Conservation (phyloP, 2,329 filamentous ascomycete species). For the Stachybotrys chartarum region DNA sequence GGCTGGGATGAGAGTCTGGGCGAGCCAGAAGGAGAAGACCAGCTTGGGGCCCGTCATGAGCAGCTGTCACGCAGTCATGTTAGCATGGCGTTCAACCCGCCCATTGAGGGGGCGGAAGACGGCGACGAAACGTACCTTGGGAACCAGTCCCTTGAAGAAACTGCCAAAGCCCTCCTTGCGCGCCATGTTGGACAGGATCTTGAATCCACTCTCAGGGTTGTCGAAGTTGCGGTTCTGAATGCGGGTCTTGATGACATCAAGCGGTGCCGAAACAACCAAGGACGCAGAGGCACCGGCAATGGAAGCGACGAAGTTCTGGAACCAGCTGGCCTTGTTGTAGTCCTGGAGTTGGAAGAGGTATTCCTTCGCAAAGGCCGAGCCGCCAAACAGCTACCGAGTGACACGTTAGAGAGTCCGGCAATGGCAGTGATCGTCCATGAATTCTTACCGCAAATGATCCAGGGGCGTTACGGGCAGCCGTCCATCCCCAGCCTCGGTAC, state of each 20-base stretch:
- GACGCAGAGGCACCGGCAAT: conserved; percentile 92
- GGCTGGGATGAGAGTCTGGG: conserved; percentile 92
- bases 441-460: conserved; percentile 83
- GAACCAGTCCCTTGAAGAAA: conserved; percentile 97
- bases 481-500: conserved; percentile 97
- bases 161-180: conserved; percentile 76
- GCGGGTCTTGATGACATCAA: conserved; percentile 96
- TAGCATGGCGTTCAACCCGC: conserved; percentile 6
- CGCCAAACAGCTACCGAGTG: conserved; percentile 75
- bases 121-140: conserved; percentile 54
- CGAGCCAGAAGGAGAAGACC: conserved; percentile 99
- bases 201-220: conserved; percentile 89
- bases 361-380: conserved; percentile 95
- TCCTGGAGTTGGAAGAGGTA: conserved; percentile 84
- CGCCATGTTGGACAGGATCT: conserved; percentile 87
- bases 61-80: conserved; percentile 42
- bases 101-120: neutral
- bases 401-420: conserved; percentile 10
- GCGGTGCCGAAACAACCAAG: conserved; percentile 89
- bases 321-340: conserved; percentile 93
- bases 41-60: conserved; percentile 99
- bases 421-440: conserved; percentile 11
- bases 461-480: conserved; percentile 90
- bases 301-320: conserved; percentile 95
- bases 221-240: conserved; percentile 99